Evolutionary conservation across 805 yeast species (phyloP), one percentile per base, ranked within the genome.

Genomic region (Vanderwaltozyma polyspora): DNA sequence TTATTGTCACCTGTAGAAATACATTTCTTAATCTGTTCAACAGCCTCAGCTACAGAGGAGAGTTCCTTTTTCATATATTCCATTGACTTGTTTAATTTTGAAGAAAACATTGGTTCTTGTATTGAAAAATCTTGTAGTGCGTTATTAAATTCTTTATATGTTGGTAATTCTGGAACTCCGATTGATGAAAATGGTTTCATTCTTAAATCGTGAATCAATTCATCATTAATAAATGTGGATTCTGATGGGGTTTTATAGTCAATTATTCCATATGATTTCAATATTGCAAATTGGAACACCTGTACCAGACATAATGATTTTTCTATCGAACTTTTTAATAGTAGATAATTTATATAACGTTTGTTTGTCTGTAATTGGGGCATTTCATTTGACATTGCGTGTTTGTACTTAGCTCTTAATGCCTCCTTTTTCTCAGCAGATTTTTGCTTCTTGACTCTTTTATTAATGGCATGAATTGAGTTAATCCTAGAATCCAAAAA

Each of bases 151-250:
- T 43, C 28, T 1, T 45, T 56, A 44, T 58, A 76, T 0, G 63
- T 50, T 3, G 89, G 86, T 28, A 73, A 47, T 19, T 66, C 68
- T 1, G 95, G 95, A 9, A 75, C 74, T 1, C 93, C 94, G 15
- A 86, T 79, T 0, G 85, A 70, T 16, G 79, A 71, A 61, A 80
- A 83, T 4, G 91, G 76, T 52, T 84, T 85, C 70, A 84, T 68
- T 44, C 94, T 70, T 30, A 85, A 59, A 8, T 67, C 59, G 49
- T 68, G 76, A 13, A 70, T 51, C 25, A 51, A 31, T 32, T 55
- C 49, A 18, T 52, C 42, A 17, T 52, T 43, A 25, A 55, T 43
- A 24, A 54, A 50, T 31, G 45, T 49, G 18, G 50, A 49, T 28
- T 45, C 46, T 3, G 44, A 34, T 7, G 60, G 56, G 3, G 43